phyloP scores from a whole-genome alignment of 208 protist species.

The Herpetomonas tarakana region DNA sequence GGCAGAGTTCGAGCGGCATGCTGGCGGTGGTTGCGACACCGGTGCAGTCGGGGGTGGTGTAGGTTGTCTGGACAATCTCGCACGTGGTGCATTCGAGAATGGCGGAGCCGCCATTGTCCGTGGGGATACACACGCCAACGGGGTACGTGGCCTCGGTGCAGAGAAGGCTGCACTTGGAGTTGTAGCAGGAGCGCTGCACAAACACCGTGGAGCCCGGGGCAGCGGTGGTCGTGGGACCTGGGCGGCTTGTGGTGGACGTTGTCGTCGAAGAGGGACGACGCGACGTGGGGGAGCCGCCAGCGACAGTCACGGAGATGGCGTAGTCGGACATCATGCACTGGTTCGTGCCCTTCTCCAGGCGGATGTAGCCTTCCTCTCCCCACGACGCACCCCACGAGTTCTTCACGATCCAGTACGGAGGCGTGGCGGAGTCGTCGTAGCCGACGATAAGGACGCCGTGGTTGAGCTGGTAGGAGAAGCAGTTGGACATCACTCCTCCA shows the following conservation, averaged over 20 bases:
- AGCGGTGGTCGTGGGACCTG: constrained; percentile 9
- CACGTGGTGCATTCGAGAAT: constrained; percentile 33
- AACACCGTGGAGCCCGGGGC: constrained; percentile 14
- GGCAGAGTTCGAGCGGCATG: constrained; percentile 47
- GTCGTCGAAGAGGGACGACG: constrained; percentile 8
- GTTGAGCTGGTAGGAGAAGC: constrained; percentile 61
- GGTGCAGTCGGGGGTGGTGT: constrained; percentile 26
- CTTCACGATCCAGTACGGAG: constrained; percentile 89
- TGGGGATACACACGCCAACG: constrained; percentile 32
- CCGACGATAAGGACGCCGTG: constrained; percentile 91
- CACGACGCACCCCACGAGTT: constrained; percentile 89
- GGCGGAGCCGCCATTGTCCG: constrained; percentile 27
- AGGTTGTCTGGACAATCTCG: constrained; percentile 29
- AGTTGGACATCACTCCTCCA: constrained; percentile 75
- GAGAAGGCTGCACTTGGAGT: constrained; percentile 27
- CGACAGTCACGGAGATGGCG: constrained; percentile 42
- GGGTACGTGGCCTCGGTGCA: constrained; percentile 36
- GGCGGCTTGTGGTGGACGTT: constrained; percentile 15
- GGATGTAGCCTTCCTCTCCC: constrained; percentile 91
- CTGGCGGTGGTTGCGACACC: constrained; percentile 15
- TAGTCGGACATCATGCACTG: constrained; percentile 77
- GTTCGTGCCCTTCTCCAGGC: constrained; percentile 76
- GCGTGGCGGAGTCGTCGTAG: constrained; percentile 58
- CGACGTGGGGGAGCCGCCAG: constrained; percentile 11
- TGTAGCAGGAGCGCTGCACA: constrained; percentile 36